Evolutionary conservation across 345 rosid genomes (phyloP).

Genomic region (Jatropha curcas): DNA sequence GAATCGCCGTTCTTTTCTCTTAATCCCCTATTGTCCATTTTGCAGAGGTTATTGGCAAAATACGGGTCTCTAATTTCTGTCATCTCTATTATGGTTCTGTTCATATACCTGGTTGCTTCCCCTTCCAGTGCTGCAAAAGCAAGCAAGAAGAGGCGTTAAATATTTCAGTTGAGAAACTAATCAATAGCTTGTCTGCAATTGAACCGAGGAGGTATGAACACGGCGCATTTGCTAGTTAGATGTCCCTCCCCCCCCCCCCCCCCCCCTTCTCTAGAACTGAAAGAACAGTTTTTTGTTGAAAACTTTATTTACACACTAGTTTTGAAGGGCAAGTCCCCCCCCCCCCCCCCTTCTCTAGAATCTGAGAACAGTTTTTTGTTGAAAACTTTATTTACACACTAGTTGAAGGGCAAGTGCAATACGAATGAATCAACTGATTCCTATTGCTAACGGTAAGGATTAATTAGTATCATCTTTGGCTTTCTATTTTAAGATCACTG

Average conservation of each 20-base stretch:
- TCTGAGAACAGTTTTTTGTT: conserved; percentile 8
- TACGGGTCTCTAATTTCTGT: conserved; percentile 90
- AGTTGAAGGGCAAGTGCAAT: conserved; percentile 4
- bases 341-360: no score
- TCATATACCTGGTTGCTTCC: conserved; percentile 57
- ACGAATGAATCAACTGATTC: conserved; percentile 9
- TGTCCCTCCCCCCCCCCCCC: background rate
- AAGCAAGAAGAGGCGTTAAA: conserved; percentile 85
- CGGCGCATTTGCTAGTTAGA: conserved; percentile 5
- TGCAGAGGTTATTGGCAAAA: conserved; percentile 81
- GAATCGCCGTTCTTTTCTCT: background rate
- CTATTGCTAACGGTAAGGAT: background rate
- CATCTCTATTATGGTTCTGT: conserved; percentile 64
- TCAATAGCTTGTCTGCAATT: background rate
- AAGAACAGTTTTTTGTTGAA: conserved; percentile 11
- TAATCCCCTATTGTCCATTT: background rate
- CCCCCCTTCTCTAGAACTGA: background rate
- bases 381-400: background rate
- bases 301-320: background rate
- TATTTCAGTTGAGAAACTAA: background rate
- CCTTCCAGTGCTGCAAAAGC: conserved; percentile 66
- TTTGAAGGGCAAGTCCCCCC: background rate
- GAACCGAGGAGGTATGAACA: background rate
- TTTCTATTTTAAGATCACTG: conserved; percentile 12
- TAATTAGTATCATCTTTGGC: background rate